phyloP scores from a whole-genome alignment of 2,329 filamentous ascomycete species.

The Orbilia quercus region DNA sequence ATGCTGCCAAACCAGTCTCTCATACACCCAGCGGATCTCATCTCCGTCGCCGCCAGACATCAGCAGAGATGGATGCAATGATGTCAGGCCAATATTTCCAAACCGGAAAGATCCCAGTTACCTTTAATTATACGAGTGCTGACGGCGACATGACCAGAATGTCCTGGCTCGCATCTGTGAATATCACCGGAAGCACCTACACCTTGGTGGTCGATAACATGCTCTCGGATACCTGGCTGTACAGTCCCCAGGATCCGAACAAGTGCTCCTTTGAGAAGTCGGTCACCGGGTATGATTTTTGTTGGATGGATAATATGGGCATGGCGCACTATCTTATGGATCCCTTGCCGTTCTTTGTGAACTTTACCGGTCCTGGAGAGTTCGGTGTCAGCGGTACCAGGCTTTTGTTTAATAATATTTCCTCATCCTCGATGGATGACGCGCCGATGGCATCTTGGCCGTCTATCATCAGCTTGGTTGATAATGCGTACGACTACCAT shows the following conservation, averaged over 20 bases:
- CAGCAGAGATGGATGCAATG: conserved; percentile 6
- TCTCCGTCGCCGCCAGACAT: conserved; percentile 2
- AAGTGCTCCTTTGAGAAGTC: conserved; percentile 25
- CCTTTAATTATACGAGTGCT: neutral
- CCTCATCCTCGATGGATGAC: neutral
- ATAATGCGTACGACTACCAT: conserved; percentile 25
- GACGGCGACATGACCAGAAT: neutral
- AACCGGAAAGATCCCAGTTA: conserved; percentile 33
- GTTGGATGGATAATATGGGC: conserved; percentile 19
- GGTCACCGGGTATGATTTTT: neutral
- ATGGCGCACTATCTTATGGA: conserved; percentile 3
- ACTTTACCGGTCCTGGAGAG: conserved; percentile 23
- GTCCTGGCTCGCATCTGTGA: conserved; percentile 34
- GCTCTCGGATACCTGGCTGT: conserved; percentile 43
- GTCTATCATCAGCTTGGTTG: conserved; percentile 23
- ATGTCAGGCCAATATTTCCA: neutral
- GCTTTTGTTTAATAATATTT: conserved; percentile 12
- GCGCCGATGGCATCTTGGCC: conserved; percentile 17
- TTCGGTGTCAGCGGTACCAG: conserved; percentile 21
- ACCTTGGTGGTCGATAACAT: conserved; percentile 37
- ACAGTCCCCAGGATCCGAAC: conserved; percentile 29
- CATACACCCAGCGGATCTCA: neutral
- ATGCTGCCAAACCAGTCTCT: neutral
- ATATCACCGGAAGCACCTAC: conserved; percentile 27
- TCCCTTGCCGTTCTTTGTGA: conserved; percentile 17